Conservation (phyloP, 2,329 filamentous ascomycete genomes). For the Alternaria sp. region DNA sequence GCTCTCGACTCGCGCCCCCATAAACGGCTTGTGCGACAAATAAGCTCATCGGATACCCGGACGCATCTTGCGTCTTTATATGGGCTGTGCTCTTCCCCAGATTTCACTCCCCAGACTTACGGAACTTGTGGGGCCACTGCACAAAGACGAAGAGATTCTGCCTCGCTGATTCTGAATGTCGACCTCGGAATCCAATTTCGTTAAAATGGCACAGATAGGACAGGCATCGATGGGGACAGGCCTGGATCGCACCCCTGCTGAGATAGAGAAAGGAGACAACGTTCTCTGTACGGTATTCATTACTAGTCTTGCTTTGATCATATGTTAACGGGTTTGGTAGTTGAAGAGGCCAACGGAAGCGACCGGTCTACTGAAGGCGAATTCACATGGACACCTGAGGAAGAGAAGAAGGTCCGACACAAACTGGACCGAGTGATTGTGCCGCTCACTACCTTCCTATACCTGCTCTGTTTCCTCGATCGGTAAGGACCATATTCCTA, state of each 20-base stretch:
- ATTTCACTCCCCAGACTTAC: slow-evolving; percentile 36
- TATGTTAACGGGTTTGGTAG: slow-evolving; percentile 27
- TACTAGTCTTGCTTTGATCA: background rate
- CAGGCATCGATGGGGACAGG: slow-evolving; percentile 11
- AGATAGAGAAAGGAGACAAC: slow-evolving; percentile 33
- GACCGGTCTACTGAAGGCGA: slow-evolving; percentile 42
- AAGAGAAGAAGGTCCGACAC: slow-evolving; percentile 60
- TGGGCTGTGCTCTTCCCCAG: slow-evolving; percentile 42
- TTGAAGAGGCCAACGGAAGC: slow-evolving; percentile 38
- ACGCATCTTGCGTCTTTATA: slow-evolving; percentile 38
- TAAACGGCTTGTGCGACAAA: slow-evolving; percentile 11
- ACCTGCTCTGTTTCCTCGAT: slow-evolving; percentile 63
- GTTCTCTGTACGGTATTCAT: slow-evolving; percentile 31
- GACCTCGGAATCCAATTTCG: background rate
- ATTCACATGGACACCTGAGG: slow-evolving; percentile 60
- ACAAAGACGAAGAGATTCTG: slow-evolving; percentile 17
- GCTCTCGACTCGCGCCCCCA: slow-evolving; percentile 21
- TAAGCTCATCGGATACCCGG: slow-evolving; percentile 20
- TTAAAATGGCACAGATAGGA: slow-evolving; percentile 20
- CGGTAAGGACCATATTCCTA: slow-evolving; percentile 31
- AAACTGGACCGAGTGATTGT: slow-evolving; percentile 64
- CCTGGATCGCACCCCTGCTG: slow-evolving; percentile 17
- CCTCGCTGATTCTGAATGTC: slow-evolving; percentile 9
- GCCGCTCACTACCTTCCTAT: slow-evolving; percentile 62
- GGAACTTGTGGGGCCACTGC: slow-evolving; percentile 31